These are phyloP conservation scores for Metschnikowia arizonensis DNA, from an alignment of 805 yeast genomes.

Conservation along the genomic window DNA sequence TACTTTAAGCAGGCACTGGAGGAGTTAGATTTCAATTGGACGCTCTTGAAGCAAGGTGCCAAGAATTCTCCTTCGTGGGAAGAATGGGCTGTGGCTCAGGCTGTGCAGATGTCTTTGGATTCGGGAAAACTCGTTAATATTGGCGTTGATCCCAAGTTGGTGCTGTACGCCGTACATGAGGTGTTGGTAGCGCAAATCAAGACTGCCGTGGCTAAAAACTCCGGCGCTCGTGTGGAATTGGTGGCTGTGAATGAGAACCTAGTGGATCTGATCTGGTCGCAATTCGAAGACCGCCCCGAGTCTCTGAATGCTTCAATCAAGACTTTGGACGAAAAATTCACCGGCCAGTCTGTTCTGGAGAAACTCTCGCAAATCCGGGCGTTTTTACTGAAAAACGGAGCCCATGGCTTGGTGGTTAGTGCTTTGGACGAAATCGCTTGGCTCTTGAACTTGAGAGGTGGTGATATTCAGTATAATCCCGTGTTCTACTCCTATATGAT, in stretches of 20 bases:
- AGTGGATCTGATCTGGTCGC: conserved; percentile 69
- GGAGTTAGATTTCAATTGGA: conserved; percentile 61
- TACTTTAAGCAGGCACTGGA: conserved; percentile 56
- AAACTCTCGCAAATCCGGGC: conserved; percentile 50
- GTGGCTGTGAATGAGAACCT: conserved; percentile 55
- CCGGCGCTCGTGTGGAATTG: conserved; percentile 37
- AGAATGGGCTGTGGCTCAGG: conserved; percentile 52
- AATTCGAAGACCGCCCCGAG: conserved; percentile 60
- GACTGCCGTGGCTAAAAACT: conserved; percentile 20
- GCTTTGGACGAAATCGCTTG: conserved; percentile 53
- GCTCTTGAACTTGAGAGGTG: conserved; percentile 51
- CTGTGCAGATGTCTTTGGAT: conserved; percentile 46
- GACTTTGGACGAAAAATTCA: conserved; percentile 46
- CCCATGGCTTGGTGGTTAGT: conserved; percentile 39
- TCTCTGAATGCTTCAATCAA: conserved; percentile 47
- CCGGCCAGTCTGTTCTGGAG: conserved; percentile 60
- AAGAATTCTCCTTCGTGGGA: conserved; percentile 52
- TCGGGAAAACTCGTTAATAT: conserved; percentile 36
- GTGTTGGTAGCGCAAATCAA: conserved; percentile 30
- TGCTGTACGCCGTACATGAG: conserved; percentile 35
- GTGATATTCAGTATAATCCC: conserved; percentile 53
- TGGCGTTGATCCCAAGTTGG: conserved; percentile 50
- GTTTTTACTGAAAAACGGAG: conserved; percentile 21
- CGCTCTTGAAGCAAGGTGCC: conserved; percentile 49
- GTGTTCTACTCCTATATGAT: conserved; percentile 45